Conservation (phyloP, 2,329 filamentous ascomycete genomes). For the Penicillium paneum region DNA sequence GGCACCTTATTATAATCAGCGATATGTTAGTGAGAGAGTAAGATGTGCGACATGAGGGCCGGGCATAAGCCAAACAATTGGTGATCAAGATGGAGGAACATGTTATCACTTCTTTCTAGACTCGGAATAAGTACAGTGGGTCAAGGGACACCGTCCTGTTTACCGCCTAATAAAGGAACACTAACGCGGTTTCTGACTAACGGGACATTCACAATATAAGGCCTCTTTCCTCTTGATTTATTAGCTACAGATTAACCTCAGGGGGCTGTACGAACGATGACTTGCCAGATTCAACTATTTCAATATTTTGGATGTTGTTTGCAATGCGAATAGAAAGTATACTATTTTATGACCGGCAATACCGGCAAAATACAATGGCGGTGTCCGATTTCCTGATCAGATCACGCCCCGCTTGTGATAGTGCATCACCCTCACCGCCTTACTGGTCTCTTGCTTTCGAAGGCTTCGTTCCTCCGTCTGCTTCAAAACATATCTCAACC, state of each 20-base stretch:
- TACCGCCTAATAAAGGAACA: not conserved
- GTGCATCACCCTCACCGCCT: constrained; percentile 7
- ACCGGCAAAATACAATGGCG: not conserved
- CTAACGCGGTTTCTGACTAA: not conserved
- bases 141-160: not conserved
- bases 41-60: not conserved
- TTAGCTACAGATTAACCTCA: not conserved
- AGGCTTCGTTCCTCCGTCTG: constrained; percentile 1
- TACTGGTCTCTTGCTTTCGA: constrained; percentile 3
- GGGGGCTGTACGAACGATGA: fast-evolving
- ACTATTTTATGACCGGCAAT: not conserved
- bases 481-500: not conserved
- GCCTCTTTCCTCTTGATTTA: not conserved
- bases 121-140: not conserved
- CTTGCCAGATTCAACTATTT: not conserved
- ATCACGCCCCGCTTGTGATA: constrained; percentile 6
- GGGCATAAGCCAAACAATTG: not conserved
- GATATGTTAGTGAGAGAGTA: not conserved
- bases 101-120: not conserved
- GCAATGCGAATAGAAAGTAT: not conserved
- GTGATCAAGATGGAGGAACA: not conserved
- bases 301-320: not conserved
- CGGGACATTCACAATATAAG: not conserved
- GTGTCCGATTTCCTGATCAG: not conserved
- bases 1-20: not conserved